phyloP scores from a whole-genome alignment of 352 stramenopile species.

The Pythium apleroticum region DNA sequence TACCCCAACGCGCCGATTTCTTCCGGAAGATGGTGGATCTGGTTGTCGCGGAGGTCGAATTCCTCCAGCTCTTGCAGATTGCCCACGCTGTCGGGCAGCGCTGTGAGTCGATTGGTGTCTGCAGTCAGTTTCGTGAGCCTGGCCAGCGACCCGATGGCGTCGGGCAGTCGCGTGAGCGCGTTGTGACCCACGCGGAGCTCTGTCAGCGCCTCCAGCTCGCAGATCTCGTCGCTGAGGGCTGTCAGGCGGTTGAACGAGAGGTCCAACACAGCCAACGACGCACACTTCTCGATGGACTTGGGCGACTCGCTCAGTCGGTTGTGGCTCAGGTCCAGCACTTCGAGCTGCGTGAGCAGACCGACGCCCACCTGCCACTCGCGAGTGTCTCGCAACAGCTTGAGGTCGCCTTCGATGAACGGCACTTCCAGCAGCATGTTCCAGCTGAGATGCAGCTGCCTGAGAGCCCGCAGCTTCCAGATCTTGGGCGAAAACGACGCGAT shows the following conservation, averaged over 20 bases:
- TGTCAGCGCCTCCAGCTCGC: conserved; percentile 36
- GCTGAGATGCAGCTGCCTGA: conserved; percentile 52
- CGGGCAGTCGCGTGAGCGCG: conserved; percentile 34
- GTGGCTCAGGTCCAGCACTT: conserved; percentile 49
- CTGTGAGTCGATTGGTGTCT: conserved; percentile 41
- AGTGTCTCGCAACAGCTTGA: conserved; percentile 70
- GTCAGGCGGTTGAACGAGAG: conserved; percentile 52
- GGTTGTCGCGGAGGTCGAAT: conserved; percentile 42
- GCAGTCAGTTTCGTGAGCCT: conserved; percentile 41
- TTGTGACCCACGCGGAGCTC: conserved; percentile 50
- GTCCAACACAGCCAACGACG: conserved; percentile 41
- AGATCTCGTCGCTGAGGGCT: conserved; percentile 41
- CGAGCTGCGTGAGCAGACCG: conserved; percentile 40
- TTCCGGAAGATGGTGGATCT: conserved; percentile 42
- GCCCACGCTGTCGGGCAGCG: conserved; percentile 42
- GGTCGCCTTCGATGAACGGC: conserved; percentile 63
- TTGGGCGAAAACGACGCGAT: conserved; percentile 62
- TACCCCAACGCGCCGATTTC: conserved; percentile 32
- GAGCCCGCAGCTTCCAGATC: conserved; percentile 60
- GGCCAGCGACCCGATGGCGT: conserved; percentile 39
- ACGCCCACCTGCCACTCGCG: conserved; percentile 72
- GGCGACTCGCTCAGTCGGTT: conserved; percentile 48
- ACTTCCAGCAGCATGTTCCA: conserved; percentile 52
- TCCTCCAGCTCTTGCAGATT: conserved; percentile 40
- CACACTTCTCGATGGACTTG: conserved; percentile 53